These are phyloP conservation scores for Corynascus novoguineensis DNA, from an alignment of 495 filamentous ascomycete genomes.

Conservation along the genomic window DNA sequence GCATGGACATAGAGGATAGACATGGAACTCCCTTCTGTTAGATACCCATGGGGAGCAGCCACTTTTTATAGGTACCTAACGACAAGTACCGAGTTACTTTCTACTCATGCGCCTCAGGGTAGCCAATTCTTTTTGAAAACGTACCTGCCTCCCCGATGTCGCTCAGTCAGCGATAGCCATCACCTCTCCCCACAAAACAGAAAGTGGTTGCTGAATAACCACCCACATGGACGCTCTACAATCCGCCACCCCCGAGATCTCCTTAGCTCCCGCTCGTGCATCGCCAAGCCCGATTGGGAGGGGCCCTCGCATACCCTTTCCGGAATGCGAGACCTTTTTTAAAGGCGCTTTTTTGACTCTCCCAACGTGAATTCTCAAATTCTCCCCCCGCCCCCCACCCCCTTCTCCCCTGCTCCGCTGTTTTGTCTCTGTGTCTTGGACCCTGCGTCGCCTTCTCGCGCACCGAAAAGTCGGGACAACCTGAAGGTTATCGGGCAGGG, in stretches of 20 bases:
- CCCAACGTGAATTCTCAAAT: no score
- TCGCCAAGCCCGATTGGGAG: background rate
- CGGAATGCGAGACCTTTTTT: constrained; percentile 7
- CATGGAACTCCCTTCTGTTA: background rate
- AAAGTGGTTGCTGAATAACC: background rate
- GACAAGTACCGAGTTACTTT: no score
- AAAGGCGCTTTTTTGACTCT: no score
- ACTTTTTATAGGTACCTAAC: no score
- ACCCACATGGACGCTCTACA: background rate
- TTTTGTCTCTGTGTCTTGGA: background rate
- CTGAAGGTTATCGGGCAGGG: background rate
- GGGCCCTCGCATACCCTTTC: constrained; percentile 1
- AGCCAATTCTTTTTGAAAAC: no score
- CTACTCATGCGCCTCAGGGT: no score
- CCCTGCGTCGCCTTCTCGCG: background rate
- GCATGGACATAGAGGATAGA: background rate
- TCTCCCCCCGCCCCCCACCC: background rate
- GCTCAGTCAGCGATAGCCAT: background rate
- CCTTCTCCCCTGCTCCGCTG: background rate
- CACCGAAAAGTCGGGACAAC: background rate
- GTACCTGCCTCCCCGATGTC: no score
- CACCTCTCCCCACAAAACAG: background rate
- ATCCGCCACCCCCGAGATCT: background rate
- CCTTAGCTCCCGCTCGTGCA: constrained; percentile 4
- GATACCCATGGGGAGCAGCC: no score